Conservation (phyloP, 257 asterid species). For the Nicotiana attenuata region DNA sequence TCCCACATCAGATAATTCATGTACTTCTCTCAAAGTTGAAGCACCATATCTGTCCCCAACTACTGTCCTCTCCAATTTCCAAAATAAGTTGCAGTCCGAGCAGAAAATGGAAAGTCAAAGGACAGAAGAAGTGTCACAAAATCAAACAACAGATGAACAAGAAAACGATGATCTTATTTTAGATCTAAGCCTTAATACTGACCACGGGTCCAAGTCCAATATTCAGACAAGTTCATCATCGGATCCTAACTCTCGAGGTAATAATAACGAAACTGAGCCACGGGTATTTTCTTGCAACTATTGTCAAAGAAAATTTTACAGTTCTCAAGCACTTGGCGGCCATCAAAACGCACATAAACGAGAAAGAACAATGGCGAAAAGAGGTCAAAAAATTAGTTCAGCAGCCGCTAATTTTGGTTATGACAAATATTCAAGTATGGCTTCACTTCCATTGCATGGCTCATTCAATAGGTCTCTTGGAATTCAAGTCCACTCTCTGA, state of each 20-base stretch:
- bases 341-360: constrained; percentile 95
- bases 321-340: constrained; percentile 95
- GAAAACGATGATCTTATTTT: constrained; percentile 25
- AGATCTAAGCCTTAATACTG: constrained; percentile 43
- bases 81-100: background rate
- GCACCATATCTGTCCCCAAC: constrained; percentile 7
- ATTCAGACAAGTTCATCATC: constrained; percentile 8
- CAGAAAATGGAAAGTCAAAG: constrained; percentile 3
- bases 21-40: constrained; percentile 17
- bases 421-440: constrained; percentile 42
- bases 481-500: constrained; percentile 60
- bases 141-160: background rate
- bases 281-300: constrained; percentile 82
- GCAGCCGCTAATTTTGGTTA: background rate
- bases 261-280: constrained; percentile 21
- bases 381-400: constrained; percentile 22
- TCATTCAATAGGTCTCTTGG: constrained; percentile 51
- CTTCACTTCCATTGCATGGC: constrained; percentile 67
- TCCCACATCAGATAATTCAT: constrained; percentile 10
- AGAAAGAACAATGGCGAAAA: constrained; percentile 73
- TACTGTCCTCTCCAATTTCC: background rate
- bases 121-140: background rate
- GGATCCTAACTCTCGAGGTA: background rate
- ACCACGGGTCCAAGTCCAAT: constrained; percentile 15
- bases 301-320: constrained; percentile 73